Evolutionary conservation across 192 early-diverging fungal species (phyloP).

Genomic region (Funneliformis mosseae): DNA sequence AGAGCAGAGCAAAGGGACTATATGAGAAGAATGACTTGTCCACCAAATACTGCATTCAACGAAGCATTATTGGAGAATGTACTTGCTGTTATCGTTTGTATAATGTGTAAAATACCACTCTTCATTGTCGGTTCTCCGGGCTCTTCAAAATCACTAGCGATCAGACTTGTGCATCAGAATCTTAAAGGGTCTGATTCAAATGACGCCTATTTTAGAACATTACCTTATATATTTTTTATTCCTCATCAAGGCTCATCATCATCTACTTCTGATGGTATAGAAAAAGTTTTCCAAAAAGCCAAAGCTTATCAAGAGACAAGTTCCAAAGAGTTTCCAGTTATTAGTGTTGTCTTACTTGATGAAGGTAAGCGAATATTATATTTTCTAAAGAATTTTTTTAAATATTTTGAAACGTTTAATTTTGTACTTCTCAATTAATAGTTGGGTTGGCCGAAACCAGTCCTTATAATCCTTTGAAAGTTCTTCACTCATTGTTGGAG

Average conservation of each 20-base stretch:
- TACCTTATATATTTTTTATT: slow-evolving; percentile 13
- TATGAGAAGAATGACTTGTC: no score
- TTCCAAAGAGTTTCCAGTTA: background rate
- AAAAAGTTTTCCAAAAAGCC: slow-evolving; percentile 22
- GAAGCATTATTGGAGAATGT: slow-evolving; percentile 29
- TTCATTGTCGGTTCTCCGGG: slow-evolving; percentile 15
- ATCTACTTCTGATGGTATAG: slow-evolving; percentile 25
- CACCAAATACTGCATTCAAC: background rate
- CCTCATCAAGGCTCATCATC: no score
- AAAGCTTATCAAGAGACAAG: background rate
- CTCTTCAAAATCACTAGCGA: slow-evolving; percentile 26
- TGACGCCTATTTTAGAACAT: slow-evolving; percentile 21
- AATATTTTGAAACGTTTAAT: background rate
- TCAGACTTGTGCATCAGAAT: slow-evolving; percentile 19
- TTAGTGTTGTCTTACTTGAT: slow-evolving; percentile 4
- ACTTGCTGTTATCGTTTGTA: background rate
- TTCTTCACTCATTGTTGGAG: slow-evolving; percentile 12
- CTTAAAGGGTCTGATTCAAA: slow-evolving; percentile 25
- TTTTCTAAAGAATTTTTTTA: background rate
- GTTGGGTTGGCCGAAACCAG: slow-evolving; percentile 33
- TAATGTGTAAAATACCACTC: slow-evolving; percentile 3
- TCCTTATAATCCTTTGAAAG: slow-evolving; percentile 32
- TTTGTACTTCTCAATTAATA: background rate
- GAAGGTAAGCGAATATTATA: no score
- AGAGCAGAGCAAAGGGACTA: background rate